Conservation (phyloP, 768 basidiomycete species). For the Cystofilobasidium ferigula region DNA sequence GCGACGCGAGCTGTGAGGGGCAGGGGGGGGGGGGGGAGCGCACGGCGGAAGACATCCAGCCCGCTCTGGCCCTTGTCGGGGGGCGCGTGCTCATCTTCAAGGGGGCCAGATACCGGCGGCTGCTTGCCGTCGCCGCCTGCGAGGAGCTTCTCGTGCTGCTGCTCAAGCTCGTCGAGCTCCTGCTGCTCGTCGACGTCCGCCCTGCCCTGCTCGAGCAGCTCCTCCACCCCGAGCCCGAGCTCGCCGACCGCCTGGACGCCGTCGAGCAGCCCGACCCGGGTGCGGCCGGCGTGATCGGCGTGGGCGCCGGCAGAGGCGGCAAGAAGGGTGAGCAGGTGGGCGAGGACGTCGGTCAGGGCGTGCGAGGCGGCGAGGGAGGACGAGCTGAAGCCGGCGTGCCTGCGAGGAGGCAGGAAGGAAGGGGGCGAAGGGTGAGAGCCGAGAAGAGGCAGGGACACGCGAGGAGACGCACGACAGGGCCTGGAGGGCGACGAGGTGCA, state of each 20-base stretch:
- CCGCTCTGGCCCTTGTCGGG: background rate
- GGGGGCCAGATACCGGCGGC: too few species aligned
- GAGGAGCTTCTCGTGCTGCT: background rate
- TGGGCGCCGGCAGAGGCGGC: constrained; percentile 59
- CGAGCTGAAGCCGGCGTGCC: constrained; percentile 65
- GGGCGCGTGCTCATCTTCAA: too few species aligned
- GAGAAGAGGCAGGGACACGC: background rate
- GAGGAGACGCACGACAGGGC: background rate
- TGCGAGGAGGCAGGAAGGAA: constrained; percentile 57
- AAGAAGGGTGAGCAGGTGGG: constrained; percentile 59
- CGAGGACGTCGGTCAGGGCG: constrained; percentile 62
- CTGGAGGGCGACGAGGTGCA: background rate
- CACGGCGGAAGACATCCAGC: background rate
- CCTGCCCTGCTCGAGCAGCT: constrained; percentile 40
- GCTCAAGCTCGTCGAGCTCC: background rate
- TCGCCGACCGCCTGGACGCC: constrained; percentile 59
- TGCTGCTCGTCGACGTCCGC: background rate
- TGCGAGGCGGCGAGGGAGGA: constrained; percentile 61
- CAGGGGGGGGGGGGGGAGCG: too few species aligned
- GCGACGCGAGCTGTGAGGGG: too few species aligned
- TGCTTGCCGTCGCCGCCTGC: too few species aligned
- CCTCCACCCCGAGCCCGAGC: constrained; percentile 58
- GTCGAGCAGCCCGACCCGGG: constrained; percentile 50
- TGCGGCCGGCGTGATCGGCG: constrained; percentile 63
- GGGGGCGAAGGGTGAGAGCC: background rate